Conservation (phyloP, 1,284 basidiomycete species). For the Lentinula novae-zelandiae region DNA sequence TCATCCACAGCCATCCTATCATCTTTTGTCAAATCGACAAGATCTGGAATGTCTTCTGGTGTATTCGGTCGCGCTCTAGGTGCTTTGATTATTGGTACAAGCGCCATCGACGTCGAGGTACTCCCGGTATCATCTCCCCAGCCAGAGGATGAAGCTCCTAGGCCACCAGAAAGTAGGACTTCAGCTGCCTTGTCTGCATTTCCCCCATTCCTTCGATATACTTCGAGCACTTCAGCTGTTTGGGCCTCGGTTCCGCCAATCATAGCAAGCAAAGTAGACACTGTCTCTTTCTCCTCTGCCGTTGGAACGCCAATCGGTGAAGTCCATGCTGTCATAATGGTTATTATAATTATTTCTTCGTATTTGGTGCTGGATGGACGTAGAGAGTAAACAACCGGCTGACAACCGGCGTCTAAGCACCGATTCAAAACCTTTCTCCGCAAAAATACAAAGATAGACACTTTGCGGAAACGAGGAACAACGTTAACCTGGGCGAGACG, state of each 20-base stretch:
- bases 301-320: background rate
- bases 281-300: background rate
- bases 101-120: background rate
- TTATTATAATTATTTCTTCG: background rate
- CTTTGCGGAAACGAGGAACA: constrained; percentile 11
- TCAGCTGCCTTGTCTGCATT: constrained; percentile 1
- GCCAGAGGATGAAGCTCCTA: background rate
- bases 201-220: background rate
- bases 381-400: background rate
- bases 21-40: background rate
- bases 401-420: background rate
- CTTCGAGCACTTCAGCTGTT: background rate
- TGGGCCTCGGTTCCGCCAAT: background rate
- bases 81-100: background rate
- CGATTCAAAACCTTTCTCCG: background rate
- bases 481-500: no score
- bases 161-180: background rate
- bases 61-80: background rate
- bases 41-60: background rate
- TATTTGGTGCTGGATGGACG: background rate
- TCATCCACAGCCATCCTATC: background rate
- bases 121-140: background rate
- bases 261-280: background rate
- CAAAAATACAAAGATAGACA: background rate
- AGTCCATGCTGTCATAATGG: background rate